These are phyloP conservation scores for Fusarium globosum DNA, from an alignment of 2,329 filamentous ascomycete genomes.

Conservation along the genomic window DNA sequence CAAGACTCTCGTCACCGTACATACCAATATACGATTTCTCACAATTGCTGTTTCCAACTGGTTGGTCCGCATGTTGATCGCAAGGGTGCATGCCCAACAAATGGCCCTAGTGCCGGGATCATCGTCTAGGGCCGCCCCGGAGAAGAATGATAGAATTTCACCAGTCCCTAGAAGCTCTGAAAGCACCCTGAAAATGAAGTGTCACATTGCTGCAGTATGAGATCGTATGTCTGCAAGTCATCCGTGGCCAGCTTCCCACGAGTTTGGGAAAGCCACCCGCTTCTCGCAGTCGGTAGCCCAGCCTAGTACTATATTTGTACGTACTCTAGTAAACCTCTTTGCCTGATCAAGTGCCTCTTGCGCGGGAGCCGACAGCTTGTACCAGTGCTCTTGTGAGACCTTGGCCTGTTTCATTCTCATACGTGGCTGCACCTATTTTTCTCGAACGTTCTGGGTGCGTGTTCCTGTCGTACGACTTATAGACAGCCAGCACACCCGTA, in stretches of 20 bases:
- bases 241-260: constrained; percentile 31
- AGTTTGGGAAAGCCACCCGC: constrained; percentile 31
- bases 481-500: constrained; percentile 17
- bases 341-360: constrained; percentile 10
- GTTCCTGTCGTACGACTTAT: constrained; percentile 32
- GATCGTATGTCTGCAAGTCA: constrained; percentile 44
- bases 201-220: constrained; percentile 37
- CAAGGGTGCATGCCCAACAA: constrained; percentile 29
- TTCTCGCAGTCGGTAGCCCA: constrained; percentile 9
- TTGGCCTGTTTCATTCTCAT: constrained; percentile 28
- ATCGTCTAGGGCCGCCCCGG: constrained; percentile 23
- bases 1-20: constrained; percentile 28
- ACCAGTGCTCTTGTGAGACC: constrained; percentile 11
- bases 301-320: constrained; percentile 13
- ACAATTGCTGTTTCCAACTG: constrained; percentile 34
- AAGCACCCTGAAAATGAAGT: constrained; percentile 18
- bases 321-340: constrained; percentile 13
- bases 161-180: constrained; percentile 8
- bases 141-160: constrained; percentile 11
- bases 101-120: constrained; percentile 35
- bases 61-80: constrained; percentile 32
- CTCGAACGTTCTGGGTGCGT: constrained; percentile 36
- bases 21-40: constrained; percentile 5
- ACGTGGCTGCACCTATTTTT: constrained; percentile 40
- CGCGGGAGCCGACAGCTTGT: constrained; percentile 19